Percentiles rank a stretch among this genome's conserved stretches.
These are phyloP conservation scores for Yarrowia keelungensis DNA, from an alignment of 805 yeast genomes.

Conservation along the genomic window DNA sequence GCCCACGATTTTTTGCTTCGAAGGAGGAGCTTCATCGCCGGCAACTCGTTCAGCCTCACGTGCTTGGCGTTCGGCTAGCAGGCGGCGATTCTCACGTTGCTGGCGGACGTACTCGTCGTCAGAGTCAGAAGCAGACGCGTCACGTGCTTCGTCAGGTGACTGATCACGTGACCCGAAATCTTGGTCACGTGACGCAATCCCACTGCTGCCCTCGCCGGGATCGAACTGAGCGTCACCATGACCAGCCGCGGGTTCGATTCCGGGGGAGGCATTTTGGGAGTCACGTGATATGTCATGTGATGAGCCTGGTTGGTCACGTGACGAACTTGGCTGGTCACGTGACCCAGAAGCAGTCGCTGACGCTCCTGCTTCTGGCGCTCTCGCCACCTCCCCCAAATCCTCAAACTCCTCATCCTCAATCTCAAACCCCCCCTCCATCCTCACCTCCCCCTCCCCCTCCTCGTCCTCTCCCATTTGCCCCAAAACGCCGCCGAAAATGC, in stretches of 20 bases:
- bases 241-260: too few relatives aligned
- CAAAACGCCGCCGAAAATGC: conserved; percentile 13
- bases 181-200: not conserved
- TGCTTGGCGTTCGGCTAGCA: conserved; percentile 19
- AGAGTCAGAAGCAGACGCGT: not conserved
- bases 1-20: conserved; percentile 36
- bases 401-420: conserved; percentile 32
- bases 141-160: too few relatives aligned
- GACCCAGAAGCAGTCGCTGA: too few relatives aligned
- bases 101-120: conserved; percentile 21
- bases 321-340: not conserved
- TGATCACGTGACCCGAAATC: too few relatives aligned
- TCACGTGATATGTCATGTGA: too few relatives aligned
- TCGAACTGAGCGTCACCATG: not conserved
- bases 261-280: too few relatives aligned
- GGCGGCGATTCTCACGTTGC: conserved; percentile 20
- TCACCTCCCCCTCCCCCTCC: not conserved
- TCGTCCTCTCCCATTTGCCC: conserved; percentile 20
- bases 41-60: conserved; percentile 10
- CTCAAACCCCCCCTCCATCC: conserved; percentile 26
- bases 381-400: conserved; percentile 12
- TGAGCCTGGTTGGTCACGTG: not conserved
- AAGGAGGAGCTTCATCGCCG: not conserved
- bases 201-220: conserved; percentile 4
- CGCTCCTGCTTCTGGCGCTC: too few relatives aligned